phyloP scores from a whole-genome alignment of 257 asterid species.

The Mentha longifolia region DNA sequence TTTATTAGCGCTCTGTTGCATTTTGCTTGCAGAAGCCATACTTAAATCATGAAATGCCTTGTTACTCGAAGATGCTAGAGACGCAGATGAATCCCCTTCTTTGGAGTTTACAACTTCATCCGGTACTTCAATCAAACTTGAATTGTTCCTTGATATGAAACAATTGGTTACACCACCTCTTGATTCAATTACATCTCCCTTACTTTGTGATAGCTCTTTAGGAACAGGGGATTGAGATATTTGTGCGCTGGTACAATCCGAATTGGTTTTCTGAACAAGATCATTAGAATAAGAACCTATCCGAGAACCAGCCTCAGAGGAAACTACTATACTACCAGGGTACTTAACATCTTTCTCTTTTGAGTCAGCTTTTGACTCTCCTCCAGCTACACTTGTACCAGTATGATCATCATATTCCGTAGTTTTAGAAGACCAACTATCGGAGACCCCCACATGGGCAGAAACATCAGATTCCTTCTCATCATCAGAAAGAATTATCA shows the following conservation, averaged over 20 bases:
- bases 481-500: conserved; percentile 67
- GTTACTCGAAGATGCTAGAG: conserved; percentile 43
- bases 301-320: conserved; percentile 37
- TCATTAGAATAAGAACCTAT: conserved; percentile 42
- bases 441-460: conserved; percentile 37
- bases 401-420: conserved; percentile 37
- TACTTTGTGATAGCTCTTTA: conserved; percentile 41
- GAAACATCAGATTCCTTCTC: conserved; percentile 61
- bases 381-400: conserved; percentile 40
- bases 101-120: conserved; percentile 40
- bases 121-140: conserved; percentile 39
- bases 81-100: conserved; percentile 35
- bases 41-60: conserved; percentile 41
- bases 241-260: conserved; percentile 33
- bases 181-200: conserved; percentile 38
- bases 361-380: conserved; percentile 35
- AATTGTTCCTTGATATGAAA: conserved; percentile 31
- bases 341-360: no score
- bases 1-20: conserved; percentile 41
- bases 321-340: conserved; percentile 29
- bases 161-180: conserved; percentile 30
- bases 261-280: conserved; percentile 36
- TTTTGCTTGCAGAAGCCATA: conserved; percentile 39
- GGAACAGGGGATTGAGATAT: conserved; percentile 40
- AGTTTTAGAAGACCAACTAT: conserved; percentile 38